Conservation (phyloP, 805 yeast genomes). For the Candida ortonii region DNA sequence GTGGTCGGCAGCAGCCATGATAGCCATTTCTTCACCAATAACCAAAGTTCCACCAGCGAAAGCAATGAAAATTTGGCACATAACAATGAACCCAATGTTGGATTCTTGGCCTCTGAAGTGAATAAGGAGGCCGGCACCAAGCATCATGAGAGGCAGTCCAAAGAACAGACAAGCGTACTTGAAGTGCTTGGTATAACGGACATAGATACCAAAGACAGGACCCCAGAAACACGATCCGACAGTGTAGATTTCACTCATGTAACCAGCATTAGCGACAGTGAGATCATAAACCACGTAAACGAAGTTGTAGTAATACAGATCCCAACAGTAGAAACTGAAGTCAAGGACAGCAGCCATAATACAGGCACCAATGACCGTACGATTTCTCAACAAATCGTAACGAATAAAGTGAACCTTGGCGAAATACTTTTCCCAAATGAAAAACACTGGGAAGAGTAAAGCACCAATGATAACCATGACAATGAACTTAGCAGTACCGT, state of each 20-base stretch:
- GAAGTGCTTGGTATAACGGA: conserved; percentile 23
- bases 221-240: conserved; percentile 27
- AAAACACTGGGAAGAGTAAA: conserved; percentile 33
- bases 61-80: conserved; percentile 36
- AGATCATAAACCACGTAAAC: conserved; percentile 24
- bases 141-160: conserved; percentile 22
- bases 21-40: conserved; percentile 32
- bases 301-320: conserved; percentile 21
- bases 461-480: conserved; percentile 44
- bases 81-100: conserved; percentile 24
- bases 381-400: conserved; percentile 25
- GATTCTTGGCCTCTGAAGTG: conserved; percentile 23
- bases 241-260: conserved; percentile 26
- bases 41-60: conserved; percentile 39
- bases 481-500: conserved; percentile 40
- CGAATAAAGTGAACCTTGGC: conserved; percentile 28
- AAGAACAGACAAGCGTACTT: conserved; percentile 22
- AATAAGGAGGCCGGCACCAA: conserved; percentile 28
- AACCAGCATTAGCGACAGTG: conserved; percentile 21
- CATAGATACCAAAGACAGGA: conserved; percentile 20
- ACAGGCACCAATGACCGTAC: conserved; percentile 30
- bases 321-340: conserved; percentile 28
- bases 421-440: conserved; percentile 35
- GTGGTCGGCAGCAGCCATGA: conserved; percentile 39
- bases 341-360: conserved; percentile 13